Evolutionary conservation across 768 basidiomycete species (phyloP).

Genomic region (Podaxis sp.): DNA sequence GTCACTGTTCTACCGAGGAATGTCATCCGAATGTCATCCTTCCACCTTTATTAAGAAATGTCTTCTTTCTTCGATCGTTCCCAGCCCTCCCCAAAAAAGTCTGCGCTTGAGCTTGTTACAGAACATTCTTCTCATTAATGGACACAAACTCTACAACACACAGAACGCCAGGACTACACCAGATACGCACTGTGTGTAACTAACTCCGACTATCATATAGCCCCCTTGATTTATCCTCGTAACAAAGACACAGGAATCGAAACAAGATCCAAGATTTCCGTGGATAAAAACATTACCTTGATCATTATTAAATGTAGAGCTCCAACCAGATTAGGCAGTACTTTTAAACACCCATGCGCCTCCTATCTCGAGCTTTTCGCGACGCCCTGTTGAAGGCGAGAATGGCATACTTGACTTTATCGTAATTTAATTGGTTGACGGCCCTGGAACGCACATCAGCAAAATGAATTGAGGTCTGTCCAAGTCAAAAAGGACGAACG

Average conservation of each 20-base stretch:
- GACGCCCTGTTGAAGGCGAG: conserved; percentile 67
- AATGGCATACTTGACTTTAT: conserved; percentile 81
- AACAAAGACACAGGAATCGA: not conserved
- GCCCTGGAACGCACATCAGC: conserved; percentile 39
- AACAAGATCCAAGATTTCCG: not conserved
- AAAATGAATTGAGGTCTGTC: conserved; percentile 9
- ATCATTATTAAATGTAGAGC: conserved; percentile 5
- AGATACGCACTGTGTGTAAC: not conserved
- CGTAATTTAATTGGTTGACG: conserved; percentile 58
- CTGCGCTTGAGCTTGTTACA: not conserved
- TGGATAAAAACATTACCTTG: conserved; percentile 12
- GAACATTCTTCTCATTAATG: not conserved
- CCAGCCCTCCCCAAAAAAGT: not conserved
- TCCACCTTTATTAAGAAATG: not conserved
- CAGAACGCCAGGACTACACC: not conserved
- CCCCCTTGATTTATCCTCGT: not conserved
- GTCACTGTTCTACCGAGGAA: not conserved
- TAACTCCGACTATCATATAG: not conserved
- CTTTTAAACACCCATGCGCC: conserved; percentile 37
- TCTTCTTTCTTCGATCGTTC: not conserved
- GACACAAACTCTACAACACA: not conserved
- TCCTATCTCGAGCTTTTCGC: conserved; percentile 67
- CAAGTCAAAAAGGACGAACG: conserved; percentile 42
- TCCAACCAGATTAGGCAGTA: conserved; percentile 15
- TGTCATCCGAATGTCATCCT: conserved; percentile 3